A percentile compares a stretch with the other conserved stretches of the same genome.
These are phyloP conservation scores for Schizosaccharomyces lindneri DNA, from an alignment of 805 yeast genomes.

Conservation along the genomic window DNA sequence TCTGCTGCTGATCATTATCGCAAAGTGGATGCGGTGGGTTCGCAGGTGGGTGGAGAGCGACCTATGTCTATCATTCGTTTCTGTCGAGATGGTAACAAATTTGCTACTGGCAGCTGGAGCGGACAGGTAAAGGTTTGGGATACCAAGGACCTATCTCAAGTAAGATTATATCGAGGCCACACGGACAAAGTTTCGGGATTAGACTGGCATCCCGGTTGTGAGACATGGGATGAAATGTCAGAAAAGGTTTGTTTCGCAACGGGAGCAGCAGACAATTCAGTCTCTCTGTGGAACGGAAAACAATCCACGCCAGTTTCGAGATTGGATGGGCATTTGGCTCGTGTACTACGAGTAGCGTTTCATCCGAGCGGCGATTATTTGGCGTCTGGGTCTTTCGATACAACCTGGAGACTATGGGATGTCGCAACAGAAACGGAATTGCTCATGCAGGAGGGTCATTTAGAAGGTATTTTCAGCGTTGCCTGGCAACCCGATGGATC, in stretches of 20 bases:
- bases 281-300: constrained; percentile 17
- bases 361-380: constrained; percentile 38
- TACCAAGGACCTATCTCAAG: constrained; percentile 16
- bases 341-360: constrained; percentile 35
- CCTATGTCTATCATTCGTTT: constrained; percentile 38
- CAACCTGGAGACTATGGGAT: constrained; percentile 82
- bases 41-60: constrained; percentile 46
- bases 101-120: constrained; percentile 66
- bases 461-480: constrained; percentile 39
- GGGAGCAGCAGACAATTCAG: constrained; percentile 23
- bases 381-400: constrained; percentile 57
- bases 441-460: constrained; percentile 64
- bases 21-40: constrained; percentile 26
- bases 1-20: constrained; percentile 15
- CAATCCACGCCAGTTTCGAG: constrained; percentile 8
- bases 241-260: constrained; percentile 13
- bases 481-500: constrained; percentile 54
- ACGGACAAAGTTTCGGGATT: constrained; percentile 46
- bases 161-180: constrained; percentile 15
- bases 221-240: background rate
- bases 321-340: constrained; percentile 22
- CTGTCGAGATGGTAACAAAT: constrained; percentile 15
- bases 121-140: constrained; percentile 38
- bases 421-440: constrained; percentile 24
- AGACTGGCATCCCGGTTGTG: constrained; percentile 29